Percentiles rank a stretch among this genome's conserved stretches.
phyloP scores from a whole-genome alignment of 352 stramenopile genomes.

The Plasmopara halstedii region DNA sequence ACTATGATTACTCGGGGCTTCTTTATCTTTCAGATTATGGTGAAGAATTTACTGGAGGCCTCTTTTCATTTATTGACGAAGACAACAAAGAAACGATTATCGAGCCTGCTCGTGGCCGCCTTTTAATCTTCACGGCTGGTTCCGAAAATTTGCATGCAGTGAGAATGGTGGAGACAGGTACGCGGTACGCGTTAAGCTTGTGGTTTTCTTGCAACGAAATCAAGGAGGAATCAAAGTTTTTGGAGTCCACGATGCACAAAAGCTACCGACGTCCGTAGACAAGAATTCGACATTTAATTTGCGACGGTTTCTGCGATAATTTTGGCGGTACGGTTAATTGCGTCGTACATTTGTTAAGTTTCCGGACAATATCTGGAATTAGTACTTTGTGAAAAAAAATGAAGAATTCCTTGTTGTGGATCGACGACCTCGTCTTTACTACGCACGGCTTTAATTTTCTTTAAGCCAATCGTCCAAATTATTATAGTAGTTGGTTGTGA shows the following conservation, averaged over 20 bases:
- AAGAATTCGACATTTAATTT: too few relatives aligned
- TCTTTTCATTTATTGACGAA: constrained; percentile 87
- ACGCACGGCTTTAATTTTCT: too few relatives aligned
- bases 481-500: too few relatives aligned
- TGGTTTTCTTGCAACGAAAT: constrained; percentile 90
- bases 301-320: neutral
- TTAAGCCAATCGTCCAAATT: too few relatives aligned
- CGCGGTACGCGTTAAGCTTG: constrained; percentile 85
- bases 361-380: too few relatives aligned
- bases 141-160: constrained; percentile 87
- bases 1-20: constrained; percentile 91
- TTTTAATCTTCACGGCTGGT: constrained; percentile 88
- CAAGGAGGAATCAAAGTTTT: constrained; percentile 84
- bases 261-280: constrained; percentile 51
- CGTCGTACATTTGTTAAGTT: too few relatives aligned
- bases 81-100: constrained; percentile 59
- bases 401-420: too few relatives aligned
- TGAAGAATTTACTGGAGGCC: constrained; percentile 82
- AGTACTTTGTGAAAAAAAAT: too few relatives aligned
- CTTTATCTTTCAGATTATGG: constrained; percentile 81
- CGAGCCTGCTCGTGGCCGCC: constrained; percentile 58
- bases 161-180: constrained; percentile 61
- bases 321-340: too few relatives aligned
- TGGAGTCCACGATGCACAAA: constrained; percentile 82
- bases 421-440: too few relatives aligned